phyloP scores from a whole-genome alignment of 2,329 filamentous ascomycete genomes.

The Podosphaera xanthii region DNA sequence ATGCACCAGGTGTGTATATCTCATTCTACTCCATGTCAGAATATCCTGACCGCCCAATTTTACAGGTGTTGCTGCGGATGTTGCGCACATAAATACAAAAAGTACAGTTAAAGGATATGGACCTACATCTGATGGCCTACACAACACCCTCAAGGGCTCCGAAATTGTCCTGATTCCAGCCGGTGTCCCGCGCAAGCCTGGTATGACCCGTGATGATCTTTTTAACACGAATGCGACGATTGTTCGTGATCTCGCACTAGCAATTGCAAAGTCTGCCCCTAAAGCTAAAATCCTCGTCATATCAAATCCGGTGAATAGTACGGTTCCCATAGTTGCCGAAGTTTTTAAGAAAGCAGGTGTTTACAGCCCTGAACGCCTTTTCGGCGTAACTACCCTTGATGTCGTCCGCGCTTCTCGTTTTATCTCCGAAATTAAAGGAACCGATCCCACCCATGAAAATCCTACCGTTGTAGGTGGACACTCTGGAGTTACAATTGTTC shows the following conservation, averaged over 20 bases:
- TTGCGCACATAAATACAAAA: conserved; percentile 99
- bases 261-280: conserved; percentile 66
- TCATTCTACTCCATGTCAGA: neutral
- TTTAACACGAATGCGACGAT: conserved; percentile 99
- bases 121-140: conserved; percentile 51
- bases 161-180: conserved; percentile 95
- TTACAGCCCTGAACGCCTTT: conserved; percentile 98
- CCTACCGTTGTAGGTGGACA: conserved; percentile 94
- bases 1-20: conserved; percentile 54
- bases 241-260: conserved; percentile 94
- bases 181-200: conserved; percentile 83
- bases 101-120: conserved; percentile 80
- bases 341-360: conserved; percentile 87
- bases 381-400: conserved; percentile 97
- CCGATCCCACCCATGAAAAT: conserved; percentile 78
- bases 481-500: conserved; percentile 95
- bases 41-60: neutral
- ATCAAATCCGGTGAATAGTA: conserved; percentile 98
- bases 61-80: conserved; percentile 85
- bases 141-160: conserved; percentile 57
- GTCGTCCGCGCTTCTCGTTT: conserved; percentile 95
- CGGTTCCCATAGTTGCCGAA: conserved; percentile 91
- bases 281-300: conserved; percentile 94
- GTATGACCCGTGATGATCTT: conserved; percentile 98
- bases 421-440: conserved; percentile 81